These are phyloP conservation scores for Alternaria dauci DNA, from an alignment of 2,329 filamentous ascomycete genomes.

Conservation along the genomic window DNA sequence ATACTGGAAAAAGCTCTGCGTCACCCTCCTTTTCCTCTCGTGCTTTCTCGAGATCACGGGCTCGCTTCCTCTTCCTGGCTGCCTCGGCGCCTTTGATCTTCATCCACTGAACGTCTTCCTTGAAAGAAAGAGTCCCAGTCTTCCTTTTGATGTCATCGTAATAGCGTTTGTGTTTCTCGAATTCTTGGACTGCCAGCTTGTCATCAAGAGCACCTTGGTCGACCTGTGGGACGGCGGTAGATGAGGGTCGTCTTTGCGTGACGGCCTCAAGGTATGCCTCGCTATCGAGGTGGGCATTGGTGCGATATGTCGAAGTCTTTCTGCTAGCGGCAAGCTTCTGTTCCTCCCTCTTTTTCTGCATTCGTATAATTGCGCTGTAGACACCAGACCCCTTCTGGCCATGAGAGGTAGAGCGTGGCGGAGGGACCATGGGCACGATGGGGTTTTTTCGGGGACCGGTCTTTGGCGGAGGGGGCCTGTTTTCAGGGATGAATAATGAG, in stretches of 20 bases:
- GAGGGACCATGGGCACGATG: conserved; percentile 1
- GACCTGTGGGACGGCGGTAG: not conserved
- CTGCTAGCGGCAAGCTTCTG: conserved; percentile 11
- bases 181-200: conserved; percentile 24
- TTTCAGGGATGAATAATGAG: conserved; percentile 28
- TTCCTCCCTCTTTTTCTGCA: conserved; percentile 19
- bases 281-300: conserved; percentile 6
- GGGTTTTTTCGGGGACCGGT: not conserved
- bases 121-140: conserved; percentile 30
- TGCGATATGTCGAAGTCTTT: not conserved
- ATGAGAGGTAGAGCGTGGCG: conserved; percentile 1
- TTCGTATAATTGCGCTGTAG: conserved; percentile 17
- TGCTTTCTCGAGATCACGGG: conserved; percentile 23
- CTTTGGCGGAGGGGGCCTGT: not conserved
- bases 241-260: not conserved
- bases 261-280: conserved; percentile 29
- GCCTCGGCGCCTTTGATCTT: conserved; percentile 32
- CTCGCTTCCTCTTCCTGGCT: conserved; percentile 25
- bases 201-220: conserved; percentile 21
- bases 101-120: conserved; percentile 42
- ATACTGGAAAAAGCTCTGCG: conserved; percentile 20
- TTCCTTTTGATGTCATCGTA: conserved; percentile 31
- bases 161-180: conserved; percentile 25
- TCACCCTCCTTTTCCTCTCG: conserved; percentile 21
- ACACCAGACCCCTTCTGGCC: not conserved